These are phyloP conservation scores for Zygosaccharomyces sapae DNA, from an alignment of 1,139 yeast species.

Conservation along the genomic window DNA sequence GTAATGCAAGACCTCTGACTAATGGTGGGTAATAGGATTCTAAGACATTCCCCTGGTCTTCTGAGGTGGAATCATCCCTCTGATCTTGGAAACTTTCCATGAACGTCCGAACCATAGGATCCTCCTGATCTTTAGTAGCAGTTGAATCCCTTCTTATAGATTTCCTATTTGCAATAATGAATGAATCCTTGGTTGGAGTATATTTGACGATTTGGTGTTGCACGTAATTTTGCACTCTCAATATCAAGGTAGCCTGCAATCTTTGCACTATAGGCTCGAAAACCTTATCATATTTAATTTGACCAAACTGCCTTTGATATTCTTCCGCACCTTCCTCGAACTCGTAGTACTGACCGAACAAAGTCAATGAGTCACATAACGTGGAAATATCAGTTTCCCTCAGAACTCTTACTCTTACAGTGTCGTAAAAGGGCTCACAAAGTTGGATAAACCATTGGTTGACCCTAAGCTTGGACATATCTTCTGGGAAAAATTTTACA, in stretches of 20 bases:
- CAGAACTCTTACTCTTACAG: slow-evolving; percentile 58
- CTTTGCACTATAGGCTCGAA: slow-evolving; percentile 72
- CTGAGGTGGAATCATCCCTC: slow-evolving; percentile 5
- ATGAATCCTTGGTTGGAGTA: slow-evolving; percentile 63
- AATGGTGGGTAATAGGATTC: slow-evolving; percentile 69
- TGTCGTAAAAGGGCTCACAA: slow-evolving; percentile 74
- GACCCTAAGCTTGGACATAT: slow-evolving; percentile 24
- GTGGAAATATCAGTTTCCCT: slow-evolving; percentile 63
- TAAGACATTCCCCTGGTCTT: slow-evolving; percentile 11
- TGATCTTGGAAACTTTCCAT: slow-evolving; percentile 17
- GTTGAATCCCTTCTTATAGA: slow-evolving; percentile 11
- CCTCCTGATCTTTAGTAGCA: slow-evolving; percentile 20
- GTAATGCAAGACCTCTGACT: slow-evolving; percentile 60
- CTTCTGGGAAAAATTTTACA: slow-evolving; percentile 45
- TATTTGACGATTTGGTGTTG: slow-evolving; percentile 66
- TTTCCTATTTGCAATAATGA: slow-evolving; percentile 52
- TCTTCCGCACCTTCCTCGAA: slow-evolving; percentile 45
- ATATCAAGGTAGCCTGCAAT: slow-evolving; percentile 72
- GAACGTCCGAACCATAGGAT: slow-evolving; percentile 21
- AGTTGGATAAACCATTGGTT: slow-evolving; percentile 54
- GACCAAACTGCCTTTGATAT: slow-evolving; percentile 29
- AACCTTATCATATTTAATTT: slow-evolving; percentile 51
- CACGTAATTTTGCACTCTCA: slow-evolving; percentile 68
- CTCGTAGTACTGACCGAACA: slow-evolving; percentile 66
- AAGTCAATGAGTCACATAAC: slow-evolving; percentile 70